A percentile compares a stretch with the other conserved stretches of the same genome.
phyloP scores from a whole-genome alignment of 768 basidiomycete species.

The Sporobolomyces pararoseus region DNA sequence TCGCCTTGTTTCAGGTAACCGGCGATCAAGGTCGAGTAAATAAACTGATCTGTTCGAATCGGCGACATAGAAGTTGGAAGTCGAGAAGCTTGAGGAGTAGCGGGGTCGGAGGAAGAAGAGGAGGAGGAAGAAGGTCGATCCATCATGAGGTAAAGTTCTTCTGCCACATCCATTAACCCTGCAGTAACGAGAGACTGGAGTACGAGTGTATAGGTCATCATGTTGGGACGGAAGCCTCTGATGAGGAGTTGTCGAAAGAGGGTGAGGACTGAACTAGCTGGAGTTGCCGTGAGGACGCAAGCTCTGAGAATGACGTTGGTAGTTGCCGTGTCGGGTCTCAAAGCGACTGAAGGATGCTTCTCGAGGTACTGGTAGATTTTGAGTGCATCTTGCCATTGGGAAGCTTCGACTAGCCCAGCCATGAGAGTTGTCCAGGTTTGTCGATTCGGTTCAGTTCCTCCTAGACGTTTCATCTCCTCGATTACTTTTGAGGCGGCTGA shows the following conservation, averaged over 20 bases:
- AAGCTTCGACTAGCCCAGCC: constrained; percentile 75
- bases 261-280: constrained; percentile 61
- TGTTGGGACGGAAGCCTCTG: constrained; percentile 59
- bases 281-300: constrained; percentile 73
- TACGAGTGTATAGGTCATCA: constrained; percentile 65
- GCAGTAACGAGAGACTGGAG: constrained; percentile 78
- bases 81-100: background rate
- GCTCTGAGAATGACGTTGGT: constrained; percentile 80
- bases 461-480: constrained; percentile 44
- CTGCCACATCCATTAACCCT: constrained; percentile 62
- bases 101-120: background rate
- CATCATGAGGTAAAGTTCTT: constrained; percentile 67
- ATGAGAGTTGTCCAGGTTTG: constrained; percentile 59
- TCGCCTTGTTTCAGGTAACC: constrained; percentile 64
- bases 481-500: constrained; percentile 43
- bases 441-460: constrained; percentile 40
- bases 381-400: constrained; percentile 72
- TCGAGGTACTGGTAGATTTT: constrained; percentile 64
- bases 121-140: constrained; percentile 47
- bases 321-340: constrained; percentile 53
- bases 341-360: constrained; percentile 39
- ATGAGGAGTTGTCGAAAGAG: constrained; percentile 57
- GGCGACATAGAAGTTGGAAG: constrained; percentile 11
- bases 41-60: constrained; percentile 46
- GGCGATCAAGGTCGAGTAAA: constrained; percentile 70